A percentile compares a stretch with the other conserved stretches of the same genome.
Evolutionary conservation across 805 yeast genomes (phyloP).

Genomic region (Saturnispora silvae): DNA sequence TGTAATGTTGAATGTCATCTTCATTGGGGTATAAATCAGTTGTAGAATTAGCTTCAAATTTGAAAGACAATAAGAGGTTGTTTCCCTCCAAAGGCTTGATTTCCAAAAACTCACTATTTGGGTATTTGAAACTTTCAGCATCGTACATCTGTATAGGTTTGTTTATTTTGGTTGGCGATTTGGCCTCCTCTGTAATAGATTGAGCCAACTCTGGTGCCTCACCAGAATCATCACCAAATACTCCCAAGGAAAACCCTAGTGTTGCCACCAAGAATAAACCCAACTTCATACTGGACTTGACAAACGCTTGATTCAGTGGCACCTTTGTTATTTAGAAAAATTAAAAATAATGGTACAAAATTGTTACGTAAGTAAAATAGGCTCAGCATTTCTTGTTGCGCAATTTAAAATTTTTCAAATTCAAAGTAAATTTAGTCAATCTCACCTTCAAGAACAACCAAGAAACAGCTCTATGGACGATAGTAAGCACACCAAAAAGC

Average conservation of each 20-base stretch:
- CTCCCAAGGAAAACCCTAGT: background rate
- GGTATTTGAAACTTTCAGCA: constrained; percentile 19
- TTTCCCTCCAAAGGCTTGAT: constrained; percentile 69
- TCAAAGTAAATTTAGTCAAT: constrained; percentile 8
- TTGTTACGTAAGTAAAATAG: no score
- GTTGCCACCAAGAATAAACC: background rate
- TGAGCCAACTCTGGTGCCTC: background rate
- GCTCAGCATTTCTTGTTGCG: no score
- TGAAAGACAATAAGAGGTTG: constrained; percentile 57
- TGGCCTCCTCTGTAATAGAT: background rate
- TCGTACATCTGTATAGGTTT: constrained; percentile 3
- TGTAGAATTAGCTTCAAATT: constrained; percentile 53
- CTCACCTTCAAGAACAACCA: constrained; percentile 20
- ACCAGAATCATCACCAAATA: background rate
- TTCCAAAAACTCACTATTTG: constrained; percentile 51
- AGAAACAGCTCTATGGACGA: constrained; percentile 34
- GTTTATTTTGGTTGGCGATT: background rate
- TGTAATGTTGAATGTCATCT: constrained; percentile 35
- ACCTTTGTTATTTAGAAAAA: background rate
- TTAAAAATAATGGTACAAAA: no score
- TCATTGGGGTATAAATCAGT: constrained; percentile 16
- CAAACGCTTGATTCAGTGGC: background rate
- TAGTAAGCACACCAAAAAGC: constrained; percentile 29
- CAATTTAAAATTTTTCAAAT: no score
- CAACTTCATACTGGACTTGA: background rate